Percentiles rank a stretch among this genome's conserved stretches.
These are phyloP conservation scores for Aspergillus novoparasiticus DNA, from an alignment of 2,329 filamentous ascomycete genomes.

Conservation along the genomic window DNA sequence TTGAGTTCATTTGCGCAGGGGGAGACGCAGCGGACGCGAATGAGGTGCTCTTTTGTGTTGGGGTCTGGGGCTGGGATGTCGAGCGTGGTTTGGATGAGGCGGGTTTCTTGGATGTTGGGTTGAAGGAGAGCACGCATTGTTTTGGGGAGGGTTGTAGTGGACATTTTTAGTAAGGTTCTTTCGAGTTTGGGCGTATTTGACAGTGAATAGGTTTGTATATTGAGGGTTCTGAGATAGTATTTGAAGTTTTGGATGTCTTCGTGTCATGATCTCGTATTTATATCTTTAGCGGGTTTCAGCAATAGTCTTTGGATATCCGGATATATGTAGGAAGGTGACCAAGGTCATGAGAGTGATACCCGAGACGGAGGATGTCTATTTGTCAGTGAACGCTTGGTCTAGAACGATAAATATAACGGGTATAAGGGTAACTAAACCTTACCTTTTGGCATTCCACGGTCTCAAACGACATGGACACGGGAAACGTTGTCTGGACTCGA, in stretches of 20 bases:
- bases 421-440: neutral
- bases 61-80: slow-evolving; percentile 25
- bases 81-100: slow-evolving; percentile 10
- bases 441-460: neutral
- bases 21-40: slow-evolving; percentile 43
- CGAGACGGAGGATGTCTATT: neutral
- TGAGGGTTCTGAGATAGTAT: neutral
- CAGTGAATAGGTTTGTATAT: neutral
- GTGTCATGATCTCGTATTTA: neutral
- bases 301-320: neutral
- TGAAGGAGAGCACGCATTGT: slow-evolving; percentile 7
- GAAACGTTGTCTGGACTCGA: neutral
- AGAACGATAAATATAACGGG: neutral
- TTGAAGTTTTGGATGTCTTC: neutral
- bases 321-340: fast-evolving
- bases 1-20: slow-evolving; percentile 47
- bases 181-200: neutral
- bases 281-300: neutral
- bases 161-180: neutral
- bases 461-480: neutral
- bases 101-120: neutral
- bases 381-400: neutral
- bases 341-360: neutral
- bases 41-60: slow-evolving; percentile 38
- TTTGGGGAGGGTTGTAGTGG: neutral